A percentile compares a stretch with the other conserved stretches of the same genome.
Evolutionary conservation across 2,329 filamentous ascomycete genomes (phyloP).

Genomic region (Botrytis hyacinthi): DNA sequence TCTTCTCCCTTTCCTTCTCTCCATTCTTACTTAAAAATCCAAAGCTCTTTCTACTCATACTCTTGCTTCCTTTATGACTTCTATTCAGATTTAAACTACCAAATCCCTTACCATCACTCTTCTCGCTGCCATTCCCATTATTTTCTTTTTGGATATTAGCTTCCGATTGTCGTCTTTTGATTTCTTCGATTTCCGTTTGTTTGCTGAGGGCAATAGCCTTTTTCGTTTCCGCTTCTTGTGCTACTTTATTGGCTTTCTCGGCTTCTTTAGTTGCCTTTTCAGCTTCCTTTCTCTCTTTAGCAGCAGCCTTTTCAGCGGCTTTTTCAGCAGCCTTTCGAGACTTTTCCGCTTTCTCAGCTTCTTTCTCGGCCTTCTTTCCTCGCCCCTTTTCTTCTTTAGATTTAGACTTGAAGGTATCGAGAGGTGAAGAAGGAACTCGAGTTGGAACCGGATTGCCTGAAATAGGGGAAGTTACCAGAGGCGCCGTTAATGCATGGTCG

Average conservation of each 20-base stretch:
- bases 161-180: constrained; percentile 10
- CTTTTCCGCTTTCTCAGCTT: constrained; percentile 50
- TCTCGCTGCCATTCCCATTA: constrained; percentile 27
- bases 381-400: constrained; percentile 62
- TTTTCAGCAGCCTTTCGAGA: constrained; percentile 38
- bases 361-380: constrained; percentile 67
- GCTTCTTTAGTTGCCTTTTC: constrained; percentile 17
- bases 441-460: constrained; percentile 38
- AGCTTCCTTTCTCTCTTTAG: constrained; percentile 14
- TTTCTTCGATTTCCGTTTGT: constrained; percentile 12
- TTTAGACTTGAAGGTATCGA: constrained; percentile 37
- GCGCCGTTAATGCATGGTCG: constrained; percentile 66
- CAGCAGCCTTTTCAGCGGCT: constrained; percentile 44
- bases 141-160: constrained; percentile 8
- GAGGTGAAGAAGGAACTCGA: constrained; percentile 37
- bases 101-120: constrained; percentile 41
- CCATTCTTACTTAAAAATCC: constrained; percentile 53
- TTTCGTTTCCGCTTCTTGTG: constrained; percentile 13
- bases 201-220: constrained; percentile 14
- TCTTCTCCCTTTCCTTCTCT: constrained; percentile 28
- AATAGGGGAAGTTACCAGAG: constrained; percentile 38
- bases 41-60: constrained; percentile 72
- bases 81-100: constrained; percentile 41
- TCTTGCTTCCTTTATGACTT: constrained; percentile 71
- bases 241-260: constrained; percentile 11